A percentile compares a stretch with the other conserved stretches of the same genome.
Conservation (phyloP, 495 filamentous ascomycete species). For the Aspergillus asperescens region DNA sequence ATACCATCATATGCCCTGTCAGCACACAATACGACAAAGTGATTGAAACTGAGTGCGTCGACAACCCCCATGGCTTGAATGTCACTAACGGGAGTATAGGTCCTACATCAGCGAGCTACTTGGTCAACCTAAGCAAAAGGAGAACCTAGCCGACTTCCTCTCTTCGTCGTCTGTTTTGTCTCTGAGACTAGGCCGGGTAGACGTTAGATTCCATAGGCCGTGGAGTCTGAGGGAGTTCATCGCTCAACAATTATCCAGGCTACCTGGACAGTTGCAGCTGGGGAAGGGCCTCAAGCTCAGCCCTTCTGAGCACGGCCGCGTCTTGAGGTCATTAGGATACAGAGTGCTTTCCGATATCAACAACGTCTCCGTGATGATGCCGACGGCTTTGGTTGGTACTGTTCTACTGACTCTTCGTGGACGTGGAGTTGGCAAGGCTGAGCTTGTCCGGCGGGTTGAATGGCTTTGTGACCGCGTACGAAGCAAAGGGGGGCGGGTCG, state of each 20-base stretch:
- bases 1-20: conserved; percentile 89
- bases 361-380: conserved; percentile 93
- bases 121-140: conserved; percentile 89
- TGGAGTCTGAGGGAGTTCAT: conserved; percentile 85
- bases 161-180: conserved; percentile 84
- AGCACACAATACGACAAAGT: conserved; percentile 98
- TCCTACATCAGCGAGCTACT: conserved; percentile 92
- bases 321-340: conserved; percentile 82
- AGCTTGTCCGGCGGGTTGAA: conserved; percentile 79
- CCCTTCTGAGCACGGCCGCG: conserved; percentile 49
- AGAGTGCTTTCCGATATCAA: conserved; percentile 92
- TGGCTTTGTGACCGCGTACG: conserved; percentile 84
- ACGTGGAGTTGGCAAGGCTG: conserved; percentile 80
- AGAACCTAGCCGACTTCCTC: conserved; percentile 84
- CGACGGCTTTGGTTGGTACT: conserved; percentile 89
- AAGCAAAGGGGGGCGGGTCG: conserved; percentile 81
- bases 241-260: conserved; percentile 58
- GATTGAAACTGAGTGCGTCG: conserved; percentile 81
- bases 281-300: conserved; percentile 36
- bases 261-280: conserved; percentile 28
- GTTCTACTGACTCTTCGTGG: conserved; percentile 88
- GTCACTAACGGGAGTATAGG: conserved; percentile 25
- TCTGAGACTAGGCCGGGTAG: conserved; percentile 82
- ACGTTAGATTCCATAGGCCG: conserved; percentile 91
- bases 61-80: background rate